A percentile compares a stretch with the other conserved stretches of the same genome.
These are phyloP conservation scores for Solanum habrochaites DNA, from an alignment of 257 asterid species.

Conservation along the genomic window DNA sequence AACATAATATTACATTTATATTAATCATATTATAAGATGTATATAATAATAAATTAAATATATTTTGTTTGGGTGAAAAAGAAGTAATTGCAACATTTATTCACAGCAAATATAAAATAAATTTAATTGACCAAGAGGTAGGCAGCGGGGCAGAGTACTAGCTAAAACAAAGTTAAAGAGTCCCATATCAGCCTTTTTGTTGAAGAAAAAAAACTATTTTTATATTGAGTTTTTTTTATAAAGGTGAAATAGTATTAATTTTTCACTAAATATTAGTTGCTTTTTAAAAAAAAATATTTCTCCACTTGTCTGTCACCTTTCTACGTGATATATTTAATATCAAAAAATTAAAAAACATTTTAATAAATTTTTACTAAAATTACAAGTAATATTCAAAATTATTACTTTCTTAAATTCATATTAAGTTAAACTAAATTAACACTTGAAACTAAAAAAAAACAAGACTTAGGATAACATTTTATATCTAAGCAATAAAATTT, in stretches of 20 bases:
- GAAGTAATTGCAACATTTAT: background rate
- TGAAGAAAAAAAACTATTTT: background rate
- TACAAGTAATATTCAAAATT: background rate
- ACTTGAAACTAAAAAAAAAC: background rate
- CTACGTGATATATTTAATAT: background rate
- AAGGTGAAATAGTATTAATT: background rate
- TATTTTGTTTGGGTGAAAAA: background rate
- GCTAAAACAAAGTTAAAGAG: background rate
- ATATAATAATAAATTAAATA: background rate
- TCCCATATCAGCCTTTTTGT: background rate
- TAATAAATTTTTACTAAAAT: background rate
- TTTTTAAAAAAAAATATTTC: background rate
- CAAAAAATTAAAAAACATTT: rapidly evolving
- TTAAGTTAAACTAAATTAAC: background rate
- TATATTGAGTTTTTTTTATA: background rate
- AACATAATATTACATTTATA: background rate
- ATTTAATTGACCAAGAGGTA: background rate
- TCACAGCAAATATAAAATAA: background rate
- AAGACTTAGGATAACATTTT: too few relatives aligned
- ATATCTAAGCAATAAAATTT: too few relatives aligned
- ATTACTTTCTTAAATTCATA: background rate
- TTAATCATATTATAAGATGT: background rate
- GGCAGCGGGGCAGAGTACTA: background rate
- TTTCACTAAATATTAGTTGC: too few relatives aligned
- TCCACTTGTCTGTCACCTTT: rapidly evolving